Evolutionary conservation across 768 basidiomycete species (phyloP).

Genomic region (Agaricus subrufescens): DNA sequence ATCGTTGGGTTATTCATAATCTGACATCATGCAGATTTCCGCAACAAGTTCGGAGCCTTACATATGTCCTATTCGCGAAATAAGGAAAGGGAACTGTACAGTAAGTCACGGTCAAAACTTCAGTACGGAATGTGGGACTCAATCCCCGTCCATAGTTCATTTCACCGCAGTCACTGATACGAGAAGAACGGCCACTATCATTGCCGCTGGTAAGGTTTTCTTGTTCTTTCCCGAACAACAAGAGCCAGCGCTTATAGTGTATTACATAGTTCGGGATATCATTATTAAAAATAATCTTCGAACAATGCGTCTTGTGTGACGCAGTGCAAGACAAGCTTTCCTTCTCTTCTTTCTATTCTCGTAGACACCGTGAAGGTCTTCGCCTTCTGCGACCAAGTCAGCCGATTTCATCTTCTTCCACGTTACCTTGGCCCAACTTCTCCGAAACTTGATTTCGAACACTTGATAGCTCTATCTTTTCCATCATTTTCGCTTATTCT

Average conservation of each 20-base stretch:
- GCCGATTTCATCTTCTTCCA: neutral
- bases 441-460: neutral
- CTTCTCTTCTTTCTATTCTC: neutral
- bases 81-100: constrained; percentile 66
- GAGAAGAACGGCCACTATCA: constrained; percentile 66
- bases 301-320: constrained; percentile 49
- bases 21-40: constrained; percentile 51
- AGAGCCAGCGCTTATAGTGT: constrained; percentile 1
- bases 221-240: constrained; percentile 4
- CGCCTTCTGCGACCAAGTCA: neutral
- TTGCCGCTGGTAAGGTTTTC: constrained; percentile 54
- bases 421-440: neutral
- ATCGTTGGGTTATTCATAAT: neutral
- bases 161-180: constrained; percentile 82
- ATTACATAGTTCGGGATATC: constrained; percentile 56
- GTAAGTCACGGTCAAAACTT: constrained; percentile 34
- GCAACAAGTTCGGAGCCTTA: constrained; percentile 63
- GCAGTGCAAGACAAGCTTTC: neutral
- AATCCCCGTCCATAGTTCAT: constrained; percentile 46
- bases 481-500: neutral
- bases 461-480: neutral
- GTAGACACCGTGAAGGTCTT: neutral
- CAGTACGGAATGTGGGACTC: neutral
- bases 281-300: constrained; percentile 64
- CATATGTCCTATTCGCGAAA: constrained; percentile 68